Conservation (phyloP, 2,329 filamentous ascomycete genomes). For the Colletotrichum graminicola region DNA sequence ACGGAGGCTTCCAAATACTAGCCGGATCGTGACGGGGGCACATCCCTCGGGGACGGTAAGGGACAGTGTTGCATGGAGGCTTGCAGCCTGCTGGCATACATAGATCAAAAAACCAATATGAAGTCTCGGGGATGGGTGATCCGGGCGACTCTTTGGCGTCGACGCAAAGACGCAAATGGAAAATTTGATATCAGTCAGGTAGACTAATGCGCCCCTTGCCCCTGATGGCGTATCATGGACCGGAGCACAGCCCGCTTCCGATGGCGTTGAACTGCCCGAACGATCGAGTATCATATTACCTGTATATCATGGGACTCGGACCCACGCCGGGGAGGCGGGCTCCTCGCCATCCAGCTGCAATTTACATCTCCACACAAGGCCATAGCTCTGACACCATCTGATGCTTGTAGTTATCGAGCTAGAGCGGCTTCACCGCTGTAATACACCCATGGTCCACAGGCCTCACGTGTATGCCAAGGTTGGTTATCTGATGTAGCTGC, state of each 20-base stretch:
- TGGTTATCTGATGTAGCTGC: not conserved
- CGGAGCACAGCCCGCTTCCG: not conserved
- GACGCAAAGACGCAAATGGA: not conserved
- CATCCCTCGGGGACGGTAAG: not conserved
- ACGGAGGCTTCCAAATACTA: not conserved
- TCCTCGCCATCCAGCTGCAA: not conserved
- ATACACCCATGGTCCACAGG: not conserved
- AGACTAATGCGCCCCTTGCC: not conserved
- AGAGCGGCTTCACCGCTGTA: slow-evolving; percentile 5
- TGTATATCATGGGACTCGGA: not conserved
- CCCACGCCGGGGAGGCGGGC: not conserved
- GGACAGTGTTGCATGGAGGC: not conserved
- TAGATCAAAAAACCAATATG: not conserved
- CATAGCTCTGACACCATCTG: not conserved
- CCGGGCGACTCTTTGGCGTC: not conserved
- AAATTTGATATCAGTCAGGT: too few relatives aligned
- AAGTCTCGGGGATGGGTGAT: not conserved
- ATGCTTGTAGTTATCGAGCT: not conserved
- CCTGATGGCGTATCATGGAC: not conserved
- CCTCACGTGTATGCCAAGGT: not conserved
- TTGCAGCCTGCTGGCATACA: not conserved
- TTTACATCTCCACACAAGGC: not conserved
- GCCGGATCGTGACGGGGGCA: not conserved
- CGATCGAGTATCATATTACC: not conserved
- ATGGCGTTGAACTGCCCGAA: not conserved